phyloP scores from a whole-genome alignment of 2,329 filamentous ascomycete species.

The Teratosphaeria pseudoeucalypti region DNA sequence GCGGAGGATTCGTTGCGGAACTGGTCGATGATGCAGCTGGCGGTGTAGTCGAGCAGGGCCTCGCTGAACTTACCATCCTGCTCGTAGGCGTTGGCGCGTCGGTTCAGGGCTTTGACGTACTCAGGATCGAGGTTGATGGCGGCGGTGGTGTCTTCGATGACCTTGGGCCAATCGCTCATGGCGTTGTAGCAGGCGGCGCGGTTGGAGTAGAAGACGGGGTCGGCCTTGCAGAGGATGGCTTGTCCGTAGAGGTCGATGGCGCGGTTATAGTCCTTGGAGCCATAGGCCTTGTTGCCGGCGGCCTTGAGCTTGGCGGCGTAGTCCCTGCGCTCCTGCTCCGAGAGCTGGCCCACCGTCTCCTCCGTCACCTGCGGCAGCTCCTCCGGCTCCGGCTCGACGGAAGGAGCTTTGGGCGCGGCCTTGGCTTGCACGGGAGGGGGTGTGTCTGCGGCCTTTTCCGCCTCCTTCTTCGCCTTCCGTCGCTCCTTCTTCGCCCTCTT shows the following conservation, averaged over 20 bases:
- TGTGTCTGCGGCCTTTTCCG: slow-evolving; percentile 38
- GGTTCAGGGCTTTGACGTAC: slow-evolving; percentile 96
- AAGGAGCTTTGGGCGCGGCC: slow-evolving; percentile 16
- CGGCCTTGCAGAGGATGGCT: slow-evolving; percentile 92
- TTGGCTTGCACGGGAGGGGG: slow-evolving; percentile 11
- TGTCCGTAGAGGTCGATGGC: slow-evolving; percentile 93
- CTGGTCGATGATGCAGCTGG: slow-evolving; percentile 96
- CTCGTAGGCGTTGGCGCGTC: slow-evolving; percentile 92
- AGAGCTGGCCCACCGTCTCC: slow-evolving; percentile 32
- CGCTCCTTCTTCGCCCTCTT: slow-evolving; percentile 85
- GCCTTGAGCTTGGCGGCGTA: slow-evolving; percentile 89
- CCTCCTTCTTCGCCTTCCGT: slow-evolving; percentile 84
- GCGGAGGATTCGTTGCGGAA: slow-evolving; percentile 89
- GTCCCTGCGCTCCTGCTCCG: slow-evolving; percentile 63
- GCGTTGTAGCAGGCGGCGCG: slow-evolving; percentile 95
- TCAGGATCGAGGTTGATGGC: slow-evolving; percentile 87
- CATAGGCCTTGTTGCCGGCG: slow-evolving; percentile 92
- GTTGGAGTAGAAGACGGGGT: slow-evolving; percentile 98
- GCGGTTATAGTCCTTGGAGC: slow-evolving; percentile 81
- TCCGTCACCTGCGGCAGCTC: slow-evolving; percentile 42
- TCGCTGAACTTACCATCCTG: slow-evolving; percentile 85
- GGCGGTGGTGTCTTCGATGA: slow-evolving; percentile 92
- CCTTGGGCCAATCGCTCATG: slow-evolving; percentile 84
- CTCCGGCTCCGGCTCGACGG: slow-evolving; percentile 30
- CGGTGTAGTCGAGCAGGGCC: slow-evolving; percentile 92